Evolutionary conservation across 495 filamentous ascomycete genomes (phyloP).

Genomic region (Rusavskia elegans): DNA sequence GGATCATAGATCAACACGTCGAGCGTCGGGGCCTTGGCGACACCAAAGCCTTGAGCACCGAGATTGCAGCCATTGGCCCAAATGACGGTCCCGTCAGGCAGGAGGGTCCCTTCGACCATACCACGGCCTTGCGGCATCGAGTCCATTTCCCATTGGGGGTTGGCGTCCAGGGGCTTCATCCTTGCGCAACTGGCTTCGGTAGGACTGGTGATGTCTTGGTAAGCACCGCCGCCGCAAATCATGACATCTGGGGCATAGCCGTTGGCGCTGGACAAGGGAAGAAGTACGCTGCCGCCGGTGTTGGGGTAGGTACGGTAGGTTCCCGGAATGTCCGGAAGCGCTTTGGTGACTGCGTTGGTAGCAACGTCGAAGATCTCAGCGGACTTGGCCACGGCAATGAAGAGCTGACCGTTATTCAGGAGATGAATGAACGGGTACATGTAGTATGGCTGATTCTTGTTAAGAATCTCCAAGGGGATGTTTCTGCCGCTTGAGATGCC

Average conservation of each 20-base stretch:
- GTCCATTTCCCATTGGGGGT: slow-evolving; percentile 45
- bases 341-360: slow-evolving; percentile 22
- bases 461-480: slow-evolving; percentile 33
- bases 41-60: slow-evolving; percentile 44
- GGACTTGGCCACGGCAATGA: slow-evolving; percentile 39
- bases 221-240: slow-evolving; percentile 47
- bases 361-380: slow-evolving; percentile 38
- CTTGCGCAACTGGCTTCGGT: slow-evolving; percentile 44
- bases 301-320: slow-evolving; percentile 48
- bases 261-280: slow-evolving; percentile 36
- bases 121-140: slow-evolving; percentile 44
- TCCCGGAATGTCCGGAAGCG: slow-evolving; percentile 39
- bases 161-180: slow-evolving; percentile 33
- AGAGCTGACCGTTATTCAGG: slow-evolving; percentile 36
- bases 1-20: slow-evolving; percentile 44
- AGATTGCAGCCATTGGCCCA: slow-evolving; percentile 41
- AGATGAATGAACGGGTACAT: slow-evolving; percentile 53
- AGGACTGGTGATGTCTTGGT: slow-evolving; percentile 43
- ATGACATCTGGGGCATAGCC: slow-evolving; percentile 37
- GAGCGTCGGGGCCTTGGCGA: slow-evolving; percentile 34
- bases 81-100: slow-evolving; percentile 44
- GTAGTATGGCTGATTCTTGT: slow-evolving; percentile 44
- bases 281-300: slow-evolving; percentile 42
- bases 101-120: slow-evolving; percentile 43
- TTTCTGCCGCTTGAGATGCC: slow-evolving; percentile 28